Base-by-base conservation (phyloP, 352 stramenopile genomes). In the Pythium phragmitis region DNA sequence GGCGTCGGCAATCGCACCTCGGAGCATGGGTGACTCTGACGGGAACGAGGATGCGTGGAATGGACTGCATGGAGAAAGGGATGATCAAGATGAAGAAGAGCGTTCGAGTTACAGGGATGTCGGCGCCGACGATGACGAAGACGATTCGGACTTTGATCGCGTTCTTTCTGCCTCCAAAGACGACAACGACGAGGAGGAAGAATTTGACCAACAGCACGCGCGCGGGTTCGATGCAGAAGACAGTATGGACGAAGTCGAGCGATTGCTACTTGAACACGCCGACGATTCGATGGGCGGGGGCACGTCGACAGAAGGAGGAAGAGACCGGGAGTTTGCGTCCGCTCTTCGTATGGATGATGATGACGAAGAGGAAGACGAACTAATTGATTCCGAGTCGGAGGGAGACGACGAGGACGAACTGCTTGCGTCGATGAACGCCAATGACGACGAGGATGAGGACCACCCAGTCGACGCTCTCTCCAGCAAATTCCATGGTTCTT, bases 341-440 rank as follows among this genome's bases (percentile, higher is more conserved):
- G 46, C 23, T n/a, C 57, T 70, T 16, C 64, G 64, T 19, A 68
- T 68, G 65, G 57, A 71, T 9, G 65, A 72, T 16, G 65, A 70
- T 8, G 57, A 70, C 13, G 49, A 37, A 2, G 61, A 70, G 12
- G 49, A 37, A 2, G 61, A 70, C 48, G 57, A 70, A 19, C 39
- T 74, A 39, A 65, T 70, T 17, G 67, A 74, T 46, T 67, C 62
- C 16, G 60, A 68, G 19, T 65, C 60, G 6, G 67, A 70, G 16
- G 33, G 60, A 50, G 59, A 33, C 7, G 51, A 61, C n/a, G 36
- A 62, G 12, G 49, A 58, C 16, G 48, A 65, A 9, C 26, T 45
- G 2, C 45, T 51, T 7, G 36, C 33, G 11, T 60, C 47, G 0
- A 12, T 36, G 14, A 8, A 46, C 13, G 33, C 16, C 12, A 23